Percentiles rank a stretch among this genome's conserved stretches.
These are phyloP conservation scores for Darksidea phi DNA, from an alignment of 495 filamentous ascomycete species.

Conservation along the genomic window DNA sequence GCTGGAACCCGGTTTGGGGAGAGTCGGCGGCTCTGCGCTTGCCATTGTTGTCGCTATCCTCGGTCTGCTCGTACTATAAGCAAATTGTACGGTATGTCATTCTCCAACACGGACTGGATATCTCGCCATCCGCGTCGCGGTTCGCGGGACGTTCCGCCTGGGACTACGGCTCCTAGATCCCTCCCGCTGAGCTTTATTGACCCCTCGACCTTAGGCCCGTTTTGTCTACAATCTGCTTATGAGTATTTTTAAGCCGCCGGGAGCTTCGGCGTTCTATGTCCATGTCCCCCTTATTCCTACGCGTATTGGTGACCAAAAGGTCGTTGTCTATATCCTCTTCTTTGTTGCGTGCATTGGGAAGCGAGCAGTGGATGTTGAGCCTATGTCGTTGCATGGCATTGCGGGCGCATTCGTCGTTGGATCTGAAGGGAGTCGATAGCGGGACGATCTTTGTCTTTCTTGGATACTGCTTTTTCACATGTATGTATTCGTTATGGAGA, in stretches of 20 bases:
- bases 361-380: no score
- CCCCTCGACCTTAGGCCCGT: no score
- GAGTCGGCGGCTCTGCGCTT: slow-evolving; percentile 24
- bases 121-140: not conserved
- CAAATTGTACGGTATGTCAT: not conserved
- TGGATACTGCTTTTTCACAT: not conserved
- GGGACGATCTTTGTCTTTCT: not conserved
- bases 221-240: no score
- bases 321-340: not conserved
- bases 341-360: not conserved
- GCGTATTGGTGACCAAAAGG: not conserved
- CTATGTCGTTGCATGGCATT: no score
- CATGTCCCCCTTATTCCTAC: no score
- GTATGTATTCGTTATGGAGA: not conserved
- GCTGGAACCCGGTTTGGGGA: slow-evolving; percentile 16
- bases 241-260: no score
- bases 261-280: no score
- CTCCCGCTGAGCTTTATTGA: no score
- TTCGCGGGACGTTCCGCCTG: no score
- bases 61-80: slow-evolving; percentile 34
- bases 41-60: slow-evolving; percentile 31
- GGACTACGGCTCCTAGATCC: no score
- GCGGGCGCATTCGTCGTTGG: not conserved
- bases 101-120: not conserved
- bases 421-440: not conserved